Base-by-base conservation (phyloP, 805 yeast species). In the Zygoascus tannicola region DNA sequence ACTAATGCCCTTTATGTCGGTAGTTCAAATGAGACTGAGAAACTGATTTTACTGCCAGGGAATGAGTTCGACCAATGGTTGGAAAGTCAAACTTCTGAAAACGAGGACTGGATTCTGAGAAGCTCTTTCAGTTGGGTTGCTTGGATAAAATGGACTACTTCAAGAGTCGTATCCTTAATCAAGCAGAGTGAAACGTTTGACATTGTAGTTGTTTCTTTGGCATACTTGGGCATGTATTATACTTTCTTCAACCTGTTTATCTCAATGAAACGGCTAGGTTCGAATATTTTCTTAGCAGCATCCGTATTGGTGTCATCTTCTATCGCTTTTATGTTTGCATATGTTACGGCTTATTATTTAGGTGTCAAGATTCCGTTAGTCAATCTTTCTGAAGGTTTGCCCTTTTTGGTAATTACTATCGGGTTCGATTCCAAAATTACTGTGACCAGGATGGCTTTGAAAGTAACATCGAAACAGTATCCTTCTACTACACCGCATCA, bases 361-460 rank as follows among this genome's bases (percentile, higher is more conserved):
- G 74, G 76, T 30, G 66, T 76, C 38, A 74, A 73, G 41, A 80
- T 90, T 26, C 78, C 94, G 5, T 68, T 85, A 44, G 67, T 84
- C 44, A 77, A 85, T 44, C 69, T 90, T 51, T 76, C 87, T 45
- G 97, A 90, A 66, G 97, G 97, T 28, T 66, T 90, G 38, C 98
- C 98, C 19, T 90, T 90, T 63, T 73, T 90, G 57, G 94, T 90
- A 19, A 86, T 94, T 18, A 80, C 86, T 3, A 77, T 90, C 57
- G 98, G 97, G 1, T 90, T 90, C 65, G 87, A 85, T 59, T 83
- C 85, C 60, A 86, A 88, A 56, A 75, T 85, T 16, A 69, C 76
- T 10, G 71, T 87, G 50, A 81, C 96, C 1, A 55, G 60, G 20
- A 59, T 63, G 38, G 58, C 63, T 48, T 40, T 53, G 40, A 35